Conservation (phyloP, 768 basidiomycete species). For the Kwoniella europaea region DNA sequence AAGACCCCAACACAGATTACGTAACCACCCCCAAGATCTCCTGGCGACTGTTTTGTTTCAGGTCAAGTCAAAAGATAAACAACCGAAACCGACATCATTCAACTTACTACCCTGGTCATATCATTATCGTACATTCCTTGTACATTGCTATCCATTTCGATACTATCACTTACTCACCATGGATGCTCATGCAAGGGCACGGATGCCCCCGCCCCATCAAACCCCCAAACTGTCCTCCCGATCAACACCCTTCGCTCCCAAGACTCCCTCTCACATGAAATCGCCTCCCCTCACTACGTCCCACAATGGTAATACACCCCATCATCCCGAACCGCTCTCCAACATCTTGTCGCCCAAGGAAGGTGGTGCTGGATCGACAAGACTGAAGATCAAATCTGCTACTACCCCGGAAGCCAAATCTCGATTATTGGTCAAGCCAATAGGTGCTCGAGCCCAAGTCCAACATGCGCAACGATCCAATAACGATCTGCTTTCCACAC, state of each 20-base stretch:
- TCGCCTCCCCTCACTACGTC: slow-evolving; percentile 38
- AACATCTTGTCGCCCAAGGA: slow-evolving; percentile 33
- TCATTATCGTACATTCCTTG: background rate
- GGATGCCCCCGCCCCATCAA: slow-evolving; percentile 6
- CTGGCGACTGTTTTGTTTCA: slow-evolving; percentile 30
- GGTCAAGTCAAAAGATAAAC: slow-evolving; percentile 13
- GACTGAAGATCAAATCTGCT: slow-evolving; percentile 47
- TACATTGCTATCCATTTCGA: background rate
- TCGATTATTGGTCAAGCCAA: slow-evolving; percentile 31
- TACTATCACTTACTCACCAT: background rate
- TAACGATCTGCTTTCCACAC: slow-evolving; percentile 9
- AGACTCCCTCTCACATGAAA: slow-evolving; percentile 25
- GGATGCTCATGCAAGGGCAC: slow-evolving; percentile 21
- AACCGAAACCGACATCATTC: slow-evolving; percentile 6
- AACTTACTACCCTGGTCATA: background rate
- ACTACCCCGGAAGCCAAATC: slow-evolving; percentile 52
- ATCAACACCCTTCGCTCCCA: slow-evolving; percentile 17
- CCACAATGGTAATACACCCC: slow-evolving; percentile 28
- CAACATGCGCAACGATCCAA: background rate
- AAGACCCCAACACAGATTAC: background rate
- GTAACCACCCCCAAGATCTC: background rate
- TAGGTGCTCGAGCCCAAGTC: slow-evolving; percentile 13
- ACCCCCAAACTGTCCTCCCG: slow-evolving; percentile 27
- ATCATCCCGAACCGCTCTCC: slow-evolving; percentile 1
- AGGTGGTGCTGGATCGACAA: slow-evolving; percentile 24